Conservation (phyloP, 1,139 yeast species). For the Kluyveromyces marxianus region DNA sequence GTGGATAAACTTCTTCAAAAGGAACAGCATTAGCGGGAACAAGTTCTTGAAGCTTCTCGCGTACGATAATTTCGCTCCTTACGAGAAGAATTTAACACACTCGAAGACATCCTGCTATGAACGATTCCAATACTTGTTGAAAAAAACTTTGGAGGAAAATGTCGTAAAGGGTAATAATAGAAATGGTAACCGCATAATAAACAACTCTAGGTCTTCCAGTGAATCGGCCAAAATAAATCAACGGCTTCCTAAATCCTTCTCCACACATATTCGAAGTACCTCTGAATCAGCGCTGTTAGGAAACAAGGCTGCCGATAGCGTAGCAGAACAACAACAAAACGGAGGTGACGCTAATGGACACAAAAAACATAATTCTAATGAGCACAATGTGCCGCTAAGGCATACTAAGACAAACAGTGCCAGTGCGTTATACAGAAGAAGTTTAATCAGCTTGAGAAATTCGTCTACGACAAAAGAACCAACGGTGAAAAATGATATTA, state of each 20-base stretch:
- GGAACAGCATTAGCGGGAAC: slow-evolving; percentile 54
- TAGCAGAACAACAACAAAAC: neutral
- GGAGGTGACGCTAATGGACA: slow-evolving; percentile 8
- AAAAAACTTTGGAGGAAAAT: slow-evolving; percentile 40
- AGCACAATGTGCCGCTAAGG: neutral
- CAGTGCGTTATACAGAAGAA: slow-evolving; percentile 29
- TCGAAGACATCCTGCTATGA: slow-evolving; percentile 43
- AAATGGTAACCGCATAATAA: slow-evolving; percentile 16
- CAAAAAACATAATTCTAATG: neutral
- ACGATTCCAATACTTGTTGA: slow-evolving; percentile 47
- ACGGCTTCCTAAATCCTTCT: neutral
- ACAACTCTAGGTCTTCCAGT: slow-evolving; percentile 21
- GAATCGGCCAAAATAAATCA: slow-evolving; percentile 13
- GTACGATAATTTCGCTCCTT: slow-evolving; percentile 48
- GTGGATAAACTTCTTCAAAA: slow-evolving; percentile 61
- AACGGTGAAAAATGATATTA: slow-evolving; percentile 13
- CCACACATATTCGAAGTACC: slow-evolving; percentile 8
- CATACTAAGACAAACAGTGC: slow-evolving; percentile 29
- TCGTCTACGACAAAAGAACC: slow-evolving; percentile 23
- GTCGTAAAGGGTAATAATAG: slow-evolving; percentile 25
- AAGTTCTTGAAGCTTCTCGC: slow-evolving; percentile 61
- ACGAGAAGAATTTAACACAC: slow-evolving; percentile 43
- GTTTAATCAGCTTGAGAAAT: slow-evolving; percentile 28
- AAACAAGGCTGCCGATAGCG: slow-evolving; percentile 3
- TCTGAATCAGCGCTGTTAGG: slow-evolving; percentile 19